Percentiles rank a stretch among this genome's conserved stretches.
Conservation (phyloP, 305 asterid species). For the Fraxinus velutina region DNA sequence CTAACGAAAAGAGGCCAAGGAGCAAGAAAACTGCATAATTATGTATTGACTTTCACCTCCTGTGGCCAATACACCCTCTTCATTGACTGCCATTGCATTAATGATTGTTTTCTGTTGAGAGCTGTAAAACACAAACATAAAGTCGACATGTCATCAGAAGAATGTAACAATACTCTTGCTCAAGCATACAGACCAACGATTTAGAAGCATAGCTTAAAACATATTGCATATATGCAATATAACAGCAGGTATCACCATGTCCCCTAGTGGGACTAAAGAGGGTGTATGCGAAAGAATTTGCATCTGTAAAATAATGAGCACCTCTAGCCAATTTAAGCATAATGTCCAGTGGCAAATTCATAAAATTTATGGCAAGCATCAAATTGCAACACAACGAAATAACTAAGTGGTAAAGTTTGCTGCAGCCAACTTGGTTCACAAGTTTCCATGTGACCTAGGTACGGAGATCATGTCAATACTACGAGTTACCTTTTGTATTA, state of each 20-base stretch:
- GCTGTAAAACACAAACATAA: conserved; percentile 35
- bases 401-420: background rate
- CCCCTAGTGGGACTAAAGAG: background rate
- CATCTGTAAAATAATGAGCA: background rate
- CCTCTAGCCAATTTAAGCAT: background rate
- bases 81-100: conserved; percentile 83
- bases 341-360: background rate
- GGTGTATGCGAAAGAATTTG: background rate
- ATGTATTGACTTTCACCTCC: conserved; percentile 54
- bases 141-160: background rate
- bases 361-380: background rate
- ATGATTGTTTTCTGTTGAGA: conserved; percentile 95
- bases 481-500: background rate
- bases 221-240: background rate
- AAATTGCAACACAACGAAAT: background rate
- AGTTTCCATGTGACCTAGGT: background rate
- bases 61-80: conserved; percentile 87
- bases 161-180: background rate
- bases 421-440: background rate
- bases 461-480: background rate
- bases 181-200: background rate
- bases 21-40: background rate
- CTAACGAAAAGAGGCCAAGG: background rate
- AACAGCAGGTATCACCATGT: background rate
- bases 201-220: background rate